These are phyloP conservation scores for Meyerozyma guilliermondii DNA, from an alignment of 1,139 yeast species.

Conservation along the genomic window DNA sequence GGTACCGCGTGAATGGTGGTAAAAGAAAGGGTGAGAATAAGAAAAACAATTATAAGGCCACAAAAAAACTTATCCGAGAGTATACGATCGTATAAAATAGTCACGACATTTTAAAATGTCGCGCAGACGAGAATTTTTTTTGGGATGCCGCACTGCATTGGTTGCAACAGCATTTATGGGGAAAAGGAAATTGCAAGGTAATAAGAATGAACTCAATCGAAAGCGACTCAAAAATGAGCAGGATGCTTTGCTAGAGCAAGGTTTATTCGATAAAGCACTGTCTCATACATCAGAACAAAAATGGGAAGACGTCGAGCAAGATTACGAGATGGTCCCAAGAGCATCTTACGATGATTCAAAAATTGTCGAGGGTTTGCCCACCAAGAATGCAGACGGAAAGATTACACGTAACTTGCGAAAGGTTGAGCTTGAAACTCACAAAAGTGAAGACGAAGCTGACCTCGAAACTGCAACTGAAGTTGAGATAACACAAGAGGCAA, in stretches of 20 bases:
- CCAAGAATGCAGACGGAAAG: conserved; percentile 66
- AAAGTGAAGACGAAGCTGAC: conserved; percentile 12
- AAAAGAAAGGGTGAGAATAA: neutral
- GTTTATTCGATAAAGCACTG: conserved; percentile 8
- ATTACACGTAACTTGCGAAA: conserved; percentile 56
- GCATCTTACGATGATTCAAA: conserved; percentile 29
- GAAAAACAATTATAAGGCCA: neutral
- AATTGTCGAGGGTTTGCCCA: conserved; percentile 73
- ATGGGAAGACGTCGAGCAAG: conserved; percentile 65
- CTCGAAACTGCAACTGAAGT: conserved; percentile 18
- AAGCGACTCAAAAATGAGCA: conserved; percentile 46
- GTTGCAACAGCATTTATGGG: conserved; percentile 27
- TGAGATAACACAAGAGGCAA: conserved; percentile 17
- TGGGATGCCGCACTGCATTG: neutral
- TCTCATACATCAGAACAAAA: conserved; percentile 12
- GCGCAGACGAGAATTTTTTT: conserved; percentile 1
- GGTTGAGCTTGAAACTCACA: conserved; percentile 15
- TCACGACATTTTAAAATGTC: neutral
- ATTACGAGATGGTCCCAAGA: conserved; percentile 62
- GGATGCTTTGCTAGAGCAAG: conserved; percentile 37
- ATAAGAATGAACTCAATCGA: conserved; percentile 38
- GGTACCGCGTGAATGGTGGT: neutral
- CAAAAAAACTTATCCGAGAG: neutral
- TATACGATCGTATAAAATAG: neutral
- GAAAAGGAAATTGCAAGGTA: conserved; percentile 34